These are phyloP conservation scores for Letharia lupina DNA, from an alignment of 495 filamentous ascomycete genomes.

Conservation along the genomic window DNA sequence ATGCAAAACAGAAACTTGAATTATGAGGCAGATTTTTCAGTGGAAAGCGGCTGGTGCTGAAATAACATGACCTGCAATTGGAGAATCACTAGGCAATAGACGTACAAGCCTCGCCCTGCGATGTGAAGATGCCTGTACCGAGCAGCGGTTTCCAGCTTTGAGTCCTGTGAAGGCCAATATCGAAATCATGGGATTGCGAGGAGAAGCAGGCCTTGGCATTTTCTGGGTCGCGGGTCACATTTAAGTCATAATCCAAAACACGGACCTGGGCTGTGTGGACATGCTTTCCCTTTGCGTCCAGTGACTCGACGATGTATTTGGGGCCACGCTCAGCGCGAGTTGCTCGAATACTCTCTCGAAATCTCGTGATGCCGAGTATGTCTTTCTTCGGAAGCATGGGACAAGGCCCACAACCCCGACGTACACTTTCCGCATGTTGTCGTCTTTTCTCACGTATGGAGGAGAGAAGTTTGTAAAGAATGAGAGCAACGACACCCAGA, in stretches of 20 bases:
- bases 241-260: constrained; percentile 14
- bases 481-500: not conserved
- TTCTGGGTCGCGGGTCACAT: constrained; percentile 43
- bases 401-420: constrained; percentile 17
- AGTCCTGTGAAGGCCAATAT: constrained; percentile 33
- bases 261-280: constrained; percentile 15
- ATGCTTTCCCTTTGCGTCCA: constrained; percentile 17
- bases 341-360: constrained; percentile 18
- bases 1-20: not conserved
- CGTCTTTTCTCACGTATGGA: constrained; percentile 14
- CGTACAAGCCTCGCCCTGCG: constrained; percentile 37
- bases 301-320: constrained; percentile 14
- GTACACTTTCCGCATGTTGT: constrained; percentile 16
- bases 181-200: constrained; percentile 47
- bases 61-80: not conserved
- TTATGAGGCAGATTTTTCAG: not conserved
- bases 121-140: constrained; percentile 43
- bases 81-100: not conserved
- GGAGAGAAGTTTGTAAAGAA: constrained; percentile 12
- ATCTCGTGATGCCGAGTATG: constrained; percentile 16
- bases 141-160: constrained; percentile 35
- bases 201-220: constrained; percentile 49
- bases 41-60: not conserved
- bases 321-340: constrained; percentile 18
- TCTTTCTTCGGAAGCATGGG: constrained; percentile 15